Conservation (phyloP, 2,329 filamentous ascomycete species). For the Diaporthe sp. region DNA sequence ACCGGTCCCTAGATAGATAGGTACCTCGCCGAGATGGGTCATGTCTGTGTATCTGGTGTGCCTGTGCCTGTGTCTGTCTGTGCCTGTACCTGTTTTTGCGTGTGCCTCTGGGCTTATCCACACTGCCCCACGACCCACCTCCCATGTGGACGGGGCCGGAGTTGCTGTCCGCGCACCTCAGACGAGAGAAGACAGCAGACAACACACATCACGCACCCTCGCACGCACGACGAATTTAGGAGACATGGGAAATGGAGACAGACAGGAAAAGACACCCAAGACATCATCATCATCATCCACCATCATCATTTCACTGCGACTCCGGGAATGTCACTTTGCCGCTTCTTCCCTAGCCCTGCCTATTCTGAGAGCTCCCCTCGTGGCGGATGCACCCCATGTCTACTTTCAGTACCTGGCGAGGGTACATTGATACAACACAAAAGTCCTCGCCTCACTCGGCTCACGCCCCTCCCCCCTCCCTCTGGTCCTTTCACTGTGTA, state of each 20-base stretch:
- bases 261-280: background rate
- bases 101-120: conserved; percentile 26
- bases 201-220: background rate
- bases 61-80: background rate
- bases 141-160: conserved; percentile 18
- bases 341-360: background rate
- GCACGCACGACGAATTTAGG: background rate
- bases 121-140: conserved; percentile 24
- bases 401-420: background rate
- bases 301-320: conserved; percentile 7
- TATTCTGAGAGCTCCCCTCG: conserved; percentile 24
- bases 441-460: background rate
- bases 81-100: background rate
- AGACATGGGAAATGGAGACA: background rate
- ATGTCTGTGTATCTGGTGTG: conserved; percentile 1
- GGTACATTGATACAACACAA: conserved; percentile 29
- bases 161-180: conserved; percentile 17
- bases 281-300: background rate
- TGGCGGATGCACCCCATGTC: conserved; percentile 29
- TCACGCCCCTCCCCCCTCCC: background rate
- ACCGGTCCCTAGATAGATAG: conserved; percentile 16
- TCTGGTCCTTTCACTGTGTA: background rate
- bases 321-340: conserved; percentile 12
- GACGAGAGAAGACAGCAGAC: background rate
- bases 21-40: conserved; percentile 27